phyloP scores from a whole-genome alignment of 2,329 filamentous ascomycete genomes.

The Cladophialophora bantiana region DNA sequence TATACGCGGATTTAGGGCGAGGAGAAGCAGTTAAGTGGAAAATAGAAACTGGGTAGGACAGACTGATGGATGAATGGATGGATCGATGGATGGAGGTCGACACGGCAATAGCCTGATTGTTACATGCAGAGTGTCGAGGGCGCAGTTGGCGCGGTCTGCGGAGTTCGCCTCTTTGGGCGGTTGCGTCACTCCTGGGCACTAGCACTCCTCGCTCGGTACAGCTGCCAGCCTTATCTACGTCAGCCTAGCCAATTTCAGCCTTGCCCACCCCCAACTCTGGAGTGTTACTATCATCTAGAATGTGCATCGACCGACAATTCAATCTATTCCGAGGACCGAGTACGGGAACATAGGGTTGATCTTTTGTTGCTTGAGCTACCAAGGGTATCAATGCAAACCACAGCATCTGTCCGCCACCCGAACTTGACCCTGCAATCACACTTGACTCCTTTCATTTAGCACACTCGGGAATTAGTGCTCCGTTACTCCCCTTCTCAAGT shows the following conservation, averaged over 20 bases:
- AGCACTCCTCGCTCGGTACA: neutral
- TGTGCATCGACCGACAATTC: neutral
- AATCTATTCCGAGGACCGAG: neutral
- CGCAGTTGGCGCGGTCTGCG: neutral
- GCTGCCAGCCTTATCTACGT: neutral
- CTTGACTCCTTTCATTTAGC: neutral
- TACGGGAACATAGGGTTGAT: neutral
- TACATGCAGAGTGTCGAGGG: neutral
- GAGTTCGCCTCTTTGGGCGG: neutral
- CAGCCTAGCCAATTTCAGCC: slow-evolving; percentile 3
- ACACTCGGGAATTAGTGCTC: neutral
- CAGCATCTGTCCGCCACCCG: too few species aligned
- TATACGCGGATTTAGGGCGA: neutral
- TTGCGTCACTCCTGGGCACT: slow-evolving; percentile 16
- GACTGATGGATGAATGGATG: neutral
- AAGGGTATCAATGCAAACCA: neutral
- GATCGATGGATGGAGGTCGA: neutral
- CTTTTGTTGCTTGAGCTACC: neutral
- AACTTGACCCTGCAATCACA: neutral
- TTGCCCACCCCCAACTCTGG: neutral
- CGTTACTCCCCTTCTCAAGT: neutral
- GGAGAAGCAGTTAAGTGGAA: neutral
- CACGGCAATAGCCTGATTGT: neutral
- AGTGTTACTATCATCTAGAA: neutral
- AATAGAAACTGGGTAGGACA: neutral